A percentile compares a stretch with the other conserved stretches of the same genome.
phyloP scores from a whole-genome alignment of 352 stramenopile species.

The Phytophthora cactorum region DNA sequence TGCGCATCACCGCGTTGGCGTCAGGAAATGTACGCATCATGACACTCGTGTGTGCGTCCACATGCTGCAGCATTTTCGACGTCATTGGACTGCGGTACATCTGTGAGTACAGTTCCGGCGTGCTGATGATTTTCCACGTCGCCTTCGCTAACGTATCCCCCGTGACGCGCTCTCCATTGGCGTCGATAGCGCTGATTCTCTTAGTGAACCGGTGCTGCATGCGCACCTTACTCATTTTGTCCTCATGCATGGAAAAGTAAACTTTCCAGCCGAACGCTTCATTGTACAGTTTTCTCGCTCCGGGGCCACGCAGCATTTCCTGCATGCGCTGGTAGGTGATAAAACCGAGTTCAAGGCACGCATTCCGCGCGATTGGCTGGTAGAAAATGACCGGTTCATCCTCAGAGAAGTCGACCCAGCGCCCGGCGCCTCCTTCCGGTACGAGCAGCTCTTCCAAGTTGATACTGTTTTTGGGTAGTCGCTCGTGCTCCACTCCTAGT shows the following conservation, averaged over 20 bases:
- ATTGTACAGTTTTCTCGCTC: slow-evolving; percentile 31
- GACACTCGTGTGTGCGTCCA: slow-evolving; percentile 47
- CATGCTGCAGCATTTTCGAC: slow-evolving; percentile 46
- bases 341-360: slow-evolving; percentile 34
- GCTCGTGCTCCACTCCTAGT: slow-evolving; percentile 29
- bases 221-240: slow-evolving; percentile 11
- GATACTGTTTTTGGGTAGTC: slow-evolving; percentile 12
- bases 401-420: slow-evolving; percentile 32
- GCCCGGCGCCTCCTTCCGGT: slow-evolving; percentile 22
- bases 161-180: slow-evolving; percentile 35
- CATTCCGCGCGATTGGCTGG: slow-evolving; percentile 27
- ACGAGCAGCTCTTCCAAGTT: slow-evolving; percentile 17
- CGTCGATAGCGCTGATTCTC: slow-evolving; percentile 31
- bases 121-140: slow-evolving; percentile 48
- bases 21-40: slow-evolving; percentile 52
- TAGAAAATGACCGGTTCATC: slow-evolving; percentile 38
- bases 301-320: slow-evolving; percentile 24
- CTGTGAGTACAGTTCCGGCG: slow-evolving; percentile 42
- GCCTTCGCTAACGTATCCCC: slow-evolving; percentile 36
- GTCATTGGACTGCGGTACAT: slow-evolving; percentile 49
- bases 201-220: slow-evolving; percentile 52
- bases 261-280: slow-evolving; percentile 46
- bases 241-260: slow-evolving; percentile 35
- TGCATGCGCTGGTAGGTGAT: slow-evolving; percentile 31
- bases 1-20: slow-evolving; percentile 37